These are phyloP conservation scores for Agrocybe praecox DNA, from an alignment of 768 basidiomycete species.

Conservation along the genomic window DNA sequence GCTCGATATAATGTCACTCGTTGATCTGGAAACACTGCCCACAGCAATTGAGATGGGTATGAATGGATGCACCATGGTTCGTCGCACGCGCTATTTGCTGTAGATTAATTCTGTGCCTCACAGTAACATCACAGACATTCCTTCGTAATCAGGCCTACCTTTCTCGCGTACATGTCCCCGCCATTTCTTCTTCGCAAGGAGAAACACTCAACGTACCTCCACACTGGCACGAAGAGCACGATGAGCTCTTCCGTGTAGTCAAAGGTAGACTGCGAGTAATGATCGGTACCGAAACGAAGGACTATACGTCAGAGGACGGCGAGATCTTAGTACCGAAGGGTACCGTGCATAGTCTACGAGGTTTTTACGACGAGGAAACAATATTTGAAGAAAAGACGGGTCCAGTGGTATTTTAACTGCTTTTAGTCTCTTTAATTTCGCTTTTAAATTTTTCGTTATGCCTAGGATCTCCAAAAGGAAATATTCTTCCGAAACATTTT, in stretches of 20 bases:
- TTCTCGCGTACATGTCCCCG: conserved; percentile 22
- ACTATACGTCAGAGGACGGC: conserved; percentile 31
- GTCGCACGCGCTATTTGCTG: too few relatives aligned
- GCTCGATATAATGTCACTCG: too few relatives aligned
- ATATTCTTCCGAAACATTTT: background rate
- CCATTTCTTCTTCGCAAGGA: conserved; percentile 16
- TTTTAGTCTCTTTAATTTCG: background rate
- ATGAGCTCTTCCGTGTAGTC: conserved; percentile 31
- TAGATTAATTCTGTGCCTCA: too few relatives aligned
- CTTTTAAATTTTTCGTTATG: too few relatives aligned
- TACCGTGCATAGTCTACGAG: conserved; percentile 25
- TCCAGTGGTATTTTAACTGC: conserved; percentile 24
- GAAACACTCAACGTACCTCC: conserved; percentile 29
- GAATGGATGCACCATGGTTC: too few relatives aligned
- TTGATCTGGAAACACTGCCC: too few relatives aligned
- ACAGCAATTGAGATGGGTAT: too few relatives aligned
- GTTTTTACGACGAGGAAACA: conserved; percentile 26
- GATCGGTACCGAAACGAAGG: conserved; percentile 19
- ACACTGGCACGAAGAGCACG: conserved; percentile 37
- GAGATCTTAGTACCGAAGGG: conserved; percentile 30
- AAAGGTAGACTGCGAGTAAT: conserved; percentile 30
- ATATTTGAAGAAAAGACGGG: conserved; percentile 31
- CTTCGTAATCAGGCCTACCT: conserved; percentile 30
- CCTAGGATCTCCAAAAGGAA: too few relatives aligned
- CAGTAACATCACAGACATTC: conserved; percentile 26